Base-by-base conservation (phyloP, 2,329 filamentous ascomycete genomes). In the Cordyceps fumosorosea region DNA sequence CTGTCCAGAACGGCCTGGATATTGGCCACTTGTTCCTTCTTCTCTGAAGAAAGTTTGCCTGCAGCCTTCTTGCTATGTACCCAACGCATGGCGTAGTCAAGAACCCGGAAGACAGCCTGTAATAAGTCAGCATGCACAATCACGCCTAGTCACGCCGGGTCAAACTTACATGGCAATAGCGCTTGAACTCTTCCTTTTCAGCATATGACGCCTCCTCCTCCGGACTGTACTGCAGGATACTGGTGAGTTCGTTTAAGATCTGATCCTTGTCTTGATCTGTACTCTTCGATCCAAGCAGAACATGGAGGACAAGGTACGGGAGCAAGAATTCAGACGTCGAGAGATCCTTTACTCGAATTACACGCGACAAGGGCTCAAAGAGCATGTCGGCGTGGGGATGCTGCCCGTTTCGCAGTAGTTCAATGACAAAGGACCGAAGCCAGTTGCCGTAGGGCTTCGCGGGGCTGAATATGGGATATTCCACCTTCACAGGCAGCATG, bases 21-120 rank as follows among this genome's bases (percentile, higher is more conserved):
- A 68, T 72, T 80, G 63, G 73, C 73, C 66, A 80, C 74, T 24
- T 78, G 80, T 55, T 80, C 78, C 20, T 84, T 80, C 57, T 84
- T 80, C 45, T 70, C 50, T 63, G 70, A 63, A 10, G 66, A 70
- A 29, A 72, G 67, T 18, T 68, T 67, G 12, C 70, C 69, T 12
- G 68, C 62, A 24, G 72, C 65, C 62, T 74, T 70, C 72, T 91
- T 96, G 60, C 88, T 85, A 68, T 96, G 91, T 26, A 96, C 78
- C 92, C 93, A 99, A 66, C 89, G 84, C 70, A 91, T 92, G 64
- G 93, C 84, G 72, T 99, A 98, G 73, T 99, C 96, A 0, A 99
- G 81, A 4, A 96, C 85, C 53, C 89, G 85, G 72, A 99, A 99
- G 2, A 97, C 88, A 62, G 89, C 91, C 89, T 95, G 57, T 18